Base-by-base conservation (phyloP, 495 filamentous ascomycete genomes). In the Venustampulla echinocandica region DNA sequence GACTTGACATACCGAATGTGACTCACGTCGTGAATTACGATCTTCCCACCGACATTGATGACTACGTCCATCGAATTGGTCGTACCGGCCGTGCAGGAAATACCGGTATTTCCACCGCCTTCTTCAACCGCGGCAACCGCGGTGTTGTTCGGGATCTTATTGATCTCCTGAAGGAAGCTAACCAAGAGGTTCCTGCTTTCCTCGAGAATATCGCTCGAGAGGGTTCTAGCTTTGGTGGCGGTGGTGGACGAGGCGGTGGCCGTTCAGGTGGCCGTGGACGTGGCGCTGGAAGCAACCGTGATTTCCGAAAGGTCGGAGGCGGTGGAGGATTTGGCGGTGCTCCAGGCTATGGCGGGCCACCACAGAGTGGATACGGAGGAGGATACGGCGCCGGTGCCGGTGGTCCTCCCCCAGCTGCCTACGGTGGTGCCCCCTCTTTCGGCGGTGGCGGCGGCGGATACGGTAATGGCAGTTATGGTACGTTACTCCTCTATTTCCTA, bases 31-130 rank as follows among this genome's bases (percentile, higher is more conserved):
- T 98, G 75, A 98, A 97, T 75, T 98, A 98, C 66, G 92, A 98
- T 66, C 79, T 98, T 22, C 93, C 93, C 46, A 97, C 89, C 40
- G 93, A 98, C 61, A 95, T 98, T 57, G 92, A 98, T 59, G 92
- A 98, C 72, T 98, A 98, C 58, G 93, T 98, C 47, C 92, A 98
- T 69, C 87, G 92, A 65, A 98, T 97, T 63, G 92, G 92, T 81
- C 93, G 92, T 90, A 98, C 92, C 48, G 92, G 93, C 59, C 92
- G 92, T 85, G 93, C 93, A 48, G 92, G 92, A 63, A 98, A 98
- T 73, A 96, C 90, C 52, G 92, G 92, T 81, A 85, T 95, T 49
- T 86, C 92, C 7, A 98, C 92, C 46, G 90, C 93, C 38, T 98
- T 98, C 77, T 97, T 96, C 80, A 98, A 98, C 79, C 92, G 92